Base-by-base conservation (phyloP, 768 basidiomycete genomes). In the Russula sp. region DNA sequence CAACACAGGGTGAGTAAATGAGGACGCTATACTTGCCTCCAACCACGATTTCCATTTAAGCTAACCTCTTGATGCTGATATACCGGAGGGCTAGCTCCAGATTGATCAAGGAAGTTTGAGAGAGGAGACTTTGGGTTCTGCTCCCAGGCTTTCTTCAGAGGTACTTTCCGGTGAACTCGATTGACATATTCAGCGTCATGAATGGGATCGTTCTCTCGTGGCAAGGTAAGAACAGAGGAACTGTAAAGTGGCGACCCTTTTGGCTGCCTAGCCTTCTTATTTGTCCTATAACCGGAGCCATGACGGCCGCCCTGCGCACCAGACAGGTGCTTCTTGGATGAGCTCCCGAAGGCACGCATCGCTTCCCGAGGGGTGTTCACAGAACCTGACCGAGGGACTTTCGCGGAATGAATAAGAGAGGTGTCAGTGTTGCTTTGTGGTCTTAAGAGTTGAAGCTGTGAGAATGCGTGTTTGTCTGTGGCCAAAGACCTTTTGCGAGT, bases 81-180 rank as follows among this genome's bases (percentile, higher is more conserved):
- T 25, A 63, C 59, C 2, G 73, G 70, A 42, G 69, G 63, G 20
- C 65, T 68, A 13, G 64, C 58, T 14, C 51, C 61, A 8, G 61
- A 60, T 8, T 60, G 61, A 22, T 67, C 67, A 35, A 74, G 45
- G 59, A 70, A 78, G 69, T 83, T 84, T 14, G 76, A 74, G 43
- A 83, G 67, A 11, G 81, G 78, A 0, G 80, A 78, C 61, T 84
- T 85, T 29, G 83, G 79, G 64, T 84, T 82, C 38, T 75, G 72
- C 42, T 71, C 65, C 58, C 71, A 70, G 13, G 68, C 66, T 1
- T 66, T 38, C 61, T 75, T 76, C 51, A 76, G 56, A 1, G 70
- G 32, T 8, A 60, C 72, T 20, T 61, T 64, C 35, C 55, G 58
- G 64, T 72, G 73, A 4, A 68, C 65, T 53, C 56, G 42, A 29